Evolutionary conservation across 345 rosid genomes (phyloP).

Genomic region (Eucalyptus urophylla): DNA sequence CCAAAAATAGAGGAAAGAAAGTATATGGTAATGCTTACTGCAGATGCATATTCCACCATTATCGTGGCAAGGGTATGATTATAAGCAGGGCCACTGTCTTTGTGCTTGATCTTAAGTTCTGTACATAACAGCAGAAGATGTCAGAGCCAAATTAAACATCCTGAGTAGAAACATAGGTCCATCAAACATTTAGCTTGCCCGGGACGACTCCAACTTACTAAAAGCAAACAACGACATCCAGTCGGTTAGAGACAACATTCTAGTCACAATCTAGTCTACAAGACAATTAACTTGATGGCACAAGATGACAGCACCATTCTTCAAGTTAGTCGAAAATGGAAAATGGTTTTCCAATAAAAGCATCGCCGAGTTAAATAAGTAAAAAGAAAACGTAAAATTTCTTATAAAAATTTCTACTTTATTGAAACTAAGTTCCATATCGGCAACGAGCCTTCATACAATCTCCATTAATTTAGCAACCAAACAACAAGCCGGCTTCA

Average conservation of each 20-base stretch:
- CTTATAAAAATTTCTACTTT: not conserved
- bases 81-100: slow-evolving; percentile 25
- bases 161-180: not conserved
- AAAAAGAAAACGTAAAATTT: not conserved
- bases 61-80: slow-evolving; percentile 81
- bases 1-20: not conserved
- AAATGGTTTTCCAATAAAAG: not conserved
- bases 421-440: not conserved
- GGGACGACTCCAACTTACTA: not conserved
- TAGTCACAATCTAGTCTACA: not conserved
- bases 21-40: slow-evolving; percentile 37
- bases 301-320: not conserved
- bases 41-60: slow-evolving; percentile 92
- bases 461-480: not conserved
- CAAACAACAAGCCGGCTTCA: too few relatives aligned
- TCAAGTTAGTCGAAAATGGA: not conserved
- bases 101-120: slow-evolving; percentile 44
- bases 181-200: not conserved
- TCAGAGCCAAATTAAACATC: not conserved
- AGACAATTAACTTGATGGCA: not conserved
- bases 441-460: not conserved
- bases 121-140: not conserved
- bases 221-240: not conserved
- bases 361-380: not conserved
- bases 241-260: not conserved